Conservation (phyloP, 768 basidiomycete species). For the Arthromyces matolae region DNA sequence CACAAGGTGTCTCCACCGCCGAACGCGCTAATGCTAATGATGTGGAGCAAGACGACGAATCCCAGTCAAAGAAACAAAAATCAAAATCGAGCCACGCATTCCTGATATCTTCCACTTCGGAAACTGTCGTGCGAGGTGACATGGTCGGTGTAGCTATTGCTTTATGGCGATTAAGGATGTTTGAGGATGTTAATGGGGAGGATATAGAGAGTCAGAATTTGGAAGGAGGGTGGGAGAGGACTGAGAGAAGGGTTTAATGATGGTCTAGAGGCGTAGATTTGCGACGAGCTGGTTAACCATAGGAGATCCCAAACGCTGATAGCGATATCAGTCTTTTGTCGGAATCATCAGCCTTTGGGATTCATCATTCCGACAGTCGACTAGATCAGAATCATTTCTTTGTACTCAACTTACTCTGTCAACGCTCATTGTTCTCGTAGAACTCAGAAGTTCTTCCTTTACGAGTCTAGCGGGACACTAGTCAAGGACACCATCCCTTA, state of each 20-base stretch:
- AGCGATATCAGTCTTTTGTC: too few relatives aligned
- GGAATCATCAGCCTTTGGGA: too few relatives aligned
- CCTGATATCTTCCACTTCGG: constrained; percentile 50
- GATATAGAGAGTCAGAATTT: constrained; percentile 19
- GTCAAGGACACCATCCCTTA: too few relatives aligned
- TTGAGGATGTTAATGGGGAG: constrained; percentile 55
- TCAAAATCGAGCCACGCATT: constrained; percentile 61
- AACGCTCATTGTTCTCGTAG: too few relatives aligned
- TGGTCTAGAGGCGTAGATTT: background rate
- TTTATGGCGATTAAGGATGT: constrained; percentile 78
- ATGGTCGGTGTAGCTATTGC: constrained; percentile 64
- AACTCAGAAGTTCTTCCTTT: too few relatives aligned
- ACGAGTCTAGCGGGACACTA: too few relatives aligned
- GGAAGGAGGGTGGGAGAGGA: constrained; percentile 14
- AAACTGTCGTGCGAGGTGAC: constrained; percentile 52
- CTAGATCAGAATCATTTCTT: too few relatives aligned
- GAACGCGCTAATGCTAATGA: too few relatives aligned
- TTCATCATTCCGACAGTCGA: too few relatives aligned
- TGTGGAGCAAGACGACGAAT: background rate
- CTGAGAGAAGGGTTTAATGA: background rate
- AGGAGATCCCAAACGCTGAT: too few relatives aligned
- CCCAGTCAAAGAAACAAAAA: background rate
- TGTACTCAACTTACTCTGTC: too few relatives aligned
- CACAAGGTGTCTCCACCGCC: background rate
- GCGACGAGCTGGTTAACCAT: too few relatives aligned